Evolutionary conservation across 2,329 filamentous ascomycete genomes (phyloP).

Genomic region (Raffaelea albimanens): DNA sequence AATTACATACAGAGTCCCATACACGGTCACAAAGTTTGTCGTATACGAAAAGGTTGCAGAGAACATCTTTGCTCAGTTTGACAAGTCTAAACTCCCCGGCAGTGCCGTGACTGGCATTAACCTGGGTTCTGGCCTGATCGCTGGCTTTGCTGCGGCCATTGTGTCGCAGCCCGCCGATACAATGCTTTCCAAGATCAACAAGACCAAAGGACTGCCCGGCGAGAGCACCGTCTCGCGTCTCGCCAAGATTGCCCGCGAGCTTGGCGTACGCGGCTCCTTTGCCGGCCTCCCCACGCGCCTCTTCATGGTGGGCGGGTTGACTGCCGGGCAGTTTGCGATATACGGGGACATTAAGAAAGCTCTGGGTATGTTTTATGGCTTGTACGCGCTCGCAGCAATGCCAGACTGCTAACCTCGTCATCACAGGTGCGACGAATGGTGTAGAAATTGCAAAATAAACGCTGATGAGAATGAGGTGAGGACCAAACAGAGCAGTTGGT

Average conservation of each 20-base stretch:
- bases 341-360: constrained; percentile 64
- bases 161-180: constrained; percentile 79
- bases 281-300: constrained; percentile 61
- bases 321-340: constrained; percentile 72
- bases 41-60: constrained; percentile 76
- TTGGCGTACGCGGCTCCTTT: constrained; percentile 64
- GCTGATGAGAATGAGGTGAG: too few relatives aligned
- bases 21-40: constrained; percentile 85
- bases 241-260: constrained; percentile 72
- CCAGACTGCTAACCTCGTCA: too few relatives aligned
- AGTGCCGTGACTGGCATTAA: constrained; percentile 63
- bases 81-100: constrained; percentile 57
- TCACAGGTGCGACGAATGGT: too few relatives aligned
- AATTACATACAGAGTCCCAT: constrained; percentile 43
- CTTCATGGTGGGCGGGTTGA: constrained; percentile 51
- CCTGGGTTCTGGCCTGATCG: constrained; percentile 28
- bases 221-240: constrained; percentile 67
- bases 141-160: constrained; percentile 72
- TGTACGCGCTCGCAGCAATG: too few relatives aligned
- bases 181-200: constrained; percentile 86
- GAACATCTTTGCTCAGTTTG: constrained; percentile 45
- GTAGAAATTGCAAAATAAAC: too few relatives aligned
- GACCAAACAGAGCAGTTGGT: too few relatives aligned
- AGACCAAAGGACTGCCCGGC: constrained; percentile 70
- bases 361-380: constrained; percentile 32